Base-by-base conservation (phyloP, 2,329 filamentous ascomycete genomes). In the Nannizzia gypsea region DNA sequence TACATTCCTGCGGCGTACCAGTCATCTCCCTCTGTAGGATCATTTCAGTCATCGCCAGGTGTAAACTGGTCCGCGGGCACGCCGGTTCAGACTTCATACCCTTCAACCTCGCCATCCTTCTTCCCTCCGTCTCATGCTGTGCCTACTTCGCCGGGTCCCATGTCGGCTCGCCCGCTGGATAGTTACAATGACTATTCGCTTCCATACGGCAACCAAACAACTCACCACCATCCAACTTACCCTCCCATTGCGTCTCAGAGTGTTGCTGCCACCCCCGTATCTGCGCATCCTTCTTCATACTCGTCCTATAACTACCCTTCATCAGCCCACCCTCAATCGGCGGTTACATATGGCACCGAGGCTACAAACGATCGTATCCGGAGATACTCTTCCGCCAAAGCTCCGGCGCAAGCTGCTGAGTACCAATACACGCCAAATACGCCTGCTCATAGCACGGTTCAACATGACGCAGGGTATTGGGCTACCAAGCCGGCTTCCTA, bases 1-100 rank as follows among this genome's bases (percentile, higher is more conserved):
- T 80, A 80, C 65, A 77, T 79, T 59, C 78, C 78, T 1, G 77
- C 78, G 2, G 77, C 76, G 22, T 80, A 80, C 63, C 74, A 76
- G 50, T 67, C 74, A 20, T 63, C 64, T 1, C 34, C 56, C 9
- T 64, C 72, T 3, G 64, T 64, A n/a, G 65, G 69, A 24, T 63
- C 68, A 3, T 64, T 65, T 22, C 64, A 73, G 34, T 65, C 64
- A 15, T 67, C 72, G 52, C 65, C 72, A 1, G 72, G 68, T 56
- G 63, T 71, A 6, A 69, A 70, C 38, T 71, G 70, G 63, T 72
- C 70, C 57, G 65, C 64, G 67, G 31, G 65, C 28, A 67, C 72
- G 2, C 69, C 71, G 38, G 69, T 70, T 3, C 68, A 69, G 48
- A 65, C 69, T 1, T 72, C 66, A 17, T 61, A 69, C 46, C 68